These are phyloP conservation scores for Eucalyptus curtisii DNA, from an alignment of 345 rosid genomes.

Conservation along the genomic window DNA sequence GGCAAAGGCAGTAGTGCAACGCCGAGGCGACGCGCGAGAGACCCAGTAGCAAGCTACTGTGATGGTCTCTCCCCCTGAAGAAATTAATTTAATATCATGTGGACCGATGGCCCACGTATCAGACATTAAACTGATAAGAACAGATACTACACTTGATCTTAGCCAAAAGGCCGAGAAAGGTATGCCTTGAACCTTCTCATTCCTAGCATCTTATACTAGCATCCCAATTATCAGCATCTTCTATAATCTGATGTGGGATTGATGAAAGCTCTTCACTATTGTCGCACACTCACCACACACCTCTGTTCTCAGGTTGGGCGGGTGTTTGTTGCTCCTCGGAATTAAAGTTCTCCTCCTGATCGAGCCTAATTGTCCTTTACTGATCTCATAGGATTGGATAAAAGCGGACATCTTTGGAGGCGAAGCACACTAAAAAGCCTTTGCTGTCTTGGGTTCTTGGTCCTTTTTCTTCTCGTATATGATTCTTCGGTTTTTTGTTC, in stretches of 20 bases:
- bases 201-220: too few species aligned
- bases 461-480: neutral
- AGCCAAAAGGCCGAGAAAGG: conserved; percentile 54
- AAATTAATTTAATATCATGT: conserved; percentile 18
- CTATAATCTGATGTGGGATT: too few species aligned
- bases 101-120: conserved; percentile 16
- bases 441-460: neutral
- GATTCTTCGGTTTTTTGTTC: neutral
- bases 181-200: too few species aligned
- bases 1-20: neutral
- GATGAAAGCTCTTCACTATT: too few species aligned
- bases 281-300: too few species aligned
- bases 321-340: too few species aligned
- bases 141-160: conserved; percentile 48
- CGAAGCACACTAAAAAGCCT: neutral
- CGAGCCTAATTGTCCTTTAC: too few species aligned
- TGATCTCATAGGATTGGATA: too few species aligned
- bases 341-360: too few species aligned
- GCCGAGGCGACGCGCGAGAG: neutral
- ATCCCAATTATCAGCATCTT: too few species aligned
- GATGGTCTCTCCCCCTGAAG: neutral
- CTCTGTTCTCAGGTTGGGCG: too few species aligned
- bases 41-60: neutral
- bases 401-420: too few species aligned
- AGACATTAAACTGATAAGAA: conserved; percentile 43